Evolutionary conservation across 345 rosid species (phyloP).

Genomic region (Zanthoxylum bungeanum): DNA sequence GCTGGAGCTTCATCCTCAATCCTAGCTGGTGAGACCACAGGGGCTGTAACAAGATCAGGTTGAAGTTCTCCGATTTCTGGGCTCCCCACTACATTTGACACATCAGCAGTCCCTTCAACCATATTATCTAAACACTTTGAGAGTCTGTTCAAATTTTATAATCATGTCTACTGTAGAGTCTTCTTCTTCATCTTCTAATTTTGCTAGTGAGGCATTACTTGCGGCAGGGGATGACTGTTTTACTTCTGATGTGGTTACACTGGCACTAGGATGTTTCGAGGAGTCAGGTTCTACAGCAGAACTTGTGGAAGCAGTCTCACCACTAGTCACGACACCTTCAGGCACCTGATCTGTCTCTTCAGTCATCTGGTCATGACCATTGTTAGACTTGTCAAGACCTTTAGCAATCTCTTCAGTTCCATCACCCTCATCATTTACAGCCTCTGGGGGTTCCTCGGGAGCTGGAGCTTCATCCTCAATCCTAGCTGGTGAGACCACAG

Average conservation of each 20-base stretch:
- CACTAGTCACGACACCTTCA: conserved; percentile 23
- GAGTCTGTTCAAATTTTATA: too few species aligned
- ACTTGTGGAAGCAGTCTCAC: conserved; percentile 26
- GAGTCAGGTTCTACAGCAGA: conserved; percentile 24
- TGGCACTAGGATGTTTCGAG: conserved; percentile 28
- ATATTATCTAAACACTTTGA: too few species aligned
- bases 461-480: conserved; percentile 39
- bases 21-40: conserved; percentile 61
- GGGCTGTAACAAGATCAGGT: conserved; percentile 43
- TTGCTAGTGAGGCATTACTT: too few species aligned
- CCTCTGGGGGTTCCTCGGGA: conserved; percentile 37
- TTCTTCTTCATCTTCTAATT: too few species aligned
- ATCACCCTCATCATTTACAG: conserved; percentile 51
- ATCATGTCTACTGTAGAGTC: too few species aligned
- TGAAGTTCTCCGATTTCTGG: conserved; percentile 53
- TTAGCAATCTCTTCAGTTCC: conserved; percentile 39
- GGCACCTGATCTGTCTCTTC: conserved; percentile 34
- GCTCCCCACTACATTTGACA: conserved; percentile 35
- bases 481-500: conserved; percentile 61
- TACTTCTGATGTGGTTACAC: conserved; percentile 37
- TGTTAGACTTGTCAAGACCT: conserved; percentile 53
- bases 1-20: conserved; percentile 39
- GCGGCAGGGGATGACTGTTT: conserved; percentile 49
- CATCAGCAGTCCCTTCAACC: conserved; percentile 45
- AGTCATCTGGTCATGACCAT: conserved; percentile 35